These are phyloP conservation scores for Lantana camara DNA, from an alignment of 257 asterid species.

Conservation along the genomic window DNA sequence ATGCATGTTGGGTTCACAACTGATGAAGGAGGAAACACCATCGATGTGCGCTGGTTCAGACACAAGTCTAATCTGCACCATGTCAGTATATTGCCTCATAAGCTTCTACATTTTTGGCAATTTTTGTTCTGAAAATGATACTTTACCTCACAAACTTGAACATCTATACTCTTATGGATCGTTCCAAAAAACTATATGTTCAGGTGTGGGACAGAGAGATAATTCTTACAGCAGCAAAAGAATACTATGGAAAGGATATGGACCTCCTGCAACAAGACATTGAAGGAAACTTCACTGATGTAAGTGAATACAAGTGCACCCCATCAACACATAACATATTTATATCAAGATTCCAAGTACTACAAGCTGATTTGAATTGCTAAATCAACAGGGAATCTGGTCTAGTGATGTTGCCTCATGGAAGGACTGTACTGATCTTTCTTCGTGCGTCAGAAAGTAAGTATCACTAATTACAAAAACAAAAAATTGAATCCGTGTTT, in stretches of 20 bases:
- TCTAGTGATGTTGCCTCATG: constrained; percentile 68
- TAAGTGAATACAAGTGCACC: constrained; percentile 34
- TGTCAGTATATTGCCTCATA: constrained; percentile 44
- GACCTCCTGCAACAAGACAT: constrained; percentile 70
- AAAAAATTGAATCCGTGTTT: background rate
- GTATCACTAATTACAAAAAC: constrained; percentile 25
- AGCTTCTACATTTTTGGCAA: background rate
- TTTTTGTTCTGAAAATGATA: constrained; percentile 15
- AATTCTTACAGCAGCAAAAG: constrained; percentile 86
- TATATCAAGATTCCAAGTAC: no score
- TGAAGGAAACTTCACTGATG: constrained; percentile 67
- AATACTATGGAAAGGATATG: constrained; percentile 73
- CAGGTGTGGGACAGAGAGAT: constrained; percentile 97
- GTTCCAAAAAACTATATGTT: background rate
- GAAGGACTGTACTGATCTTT: constrained; percentile 62
- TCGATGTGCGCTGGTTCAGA: constrained; percentile 82
- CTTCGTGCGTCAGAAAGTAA: constrained; percentile 70
- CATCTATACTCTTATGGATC: no score
- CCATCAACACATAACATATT: no score
- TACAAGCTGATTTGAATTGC: background rate
- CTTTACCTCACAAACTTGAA: no score
- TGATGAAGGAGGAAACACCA: constrained; percentile 91
- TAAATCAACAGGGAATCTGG: constrained; percentile 72
- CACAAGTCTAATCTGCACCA: constrained; percentile 96
- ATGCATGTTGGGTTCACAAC: constrained; percentile 90